These are phyloP conservation scores for Pleurotus sapidus DNA, from an alignment of 768 basidiomycete genomes.

Conservation along the genomic window DNA sequence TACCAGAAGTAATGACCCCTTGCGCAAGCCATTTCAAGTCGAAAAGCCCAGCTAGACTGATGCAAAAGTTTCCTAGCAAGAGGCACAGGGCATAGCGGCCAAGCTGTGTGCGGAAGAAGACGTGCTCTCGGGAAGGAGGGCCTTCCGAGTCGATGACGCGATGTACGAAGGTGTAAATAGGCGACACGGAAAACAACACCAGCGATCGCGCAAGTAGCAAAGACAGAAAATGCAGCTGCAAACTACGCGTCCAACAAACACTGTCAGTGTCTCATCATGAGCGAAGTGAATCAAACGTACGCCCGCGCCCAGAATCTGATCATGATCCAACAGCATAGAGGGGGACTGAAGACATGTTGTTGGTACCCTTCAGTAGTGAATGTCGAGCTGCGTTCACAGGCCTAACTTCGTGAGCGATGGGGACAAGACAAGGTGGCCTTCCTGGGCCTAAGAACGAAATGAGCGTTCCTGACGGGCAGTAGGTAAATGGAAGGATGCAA, in stretches of 20 bases:
- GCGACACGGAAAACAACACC: constrained; percentile 46
- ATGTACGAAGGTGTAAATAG: constrained; percentile 41
- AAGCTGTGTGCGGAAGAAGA: constrained; percentile 71
- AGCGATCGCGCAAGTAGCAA: constrained; percentile 51
- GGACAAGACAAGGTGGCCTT: not conserved
- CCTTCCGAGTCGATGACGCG: constrained; percentile 21
- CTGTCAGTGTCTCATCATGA: not conserved
- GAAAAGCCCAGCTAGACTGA: constrained; percentile 50
- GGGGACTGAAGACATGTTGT: not conserved
- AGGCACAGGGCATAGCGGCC: constrained; percentile 68
- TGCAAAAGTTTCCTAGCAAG: constrained; percentile 55
- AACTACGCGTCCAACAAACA: constrained; percentile 23
- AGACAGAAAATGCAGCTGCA: constrained; percentile 49
- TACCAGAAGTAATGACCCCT: constrained; percentile 48
- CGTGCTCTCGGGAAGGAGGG: constrained; percentile 36
- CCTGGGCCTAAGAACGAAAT: not conserved
- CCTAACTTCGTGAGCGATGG: too few species aligned
- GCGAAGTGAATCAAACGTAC: constrained; percentile 3
- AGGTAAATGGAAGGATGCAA: not conserved
- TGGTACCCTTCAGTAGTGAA: not conserved
- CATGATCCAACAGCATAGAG: not conserved
- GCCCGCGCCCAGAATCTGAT: constrained; percentile 2
- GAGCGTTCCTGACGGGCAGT: not conserved
- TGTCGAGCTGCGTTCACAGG: too few species aligned
- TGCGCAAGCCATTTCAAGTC: constrained; percentile 45